phyloP scores from a whole-genome alignment of 305 asterid species.

The Rubia tinctorum region DNA sequence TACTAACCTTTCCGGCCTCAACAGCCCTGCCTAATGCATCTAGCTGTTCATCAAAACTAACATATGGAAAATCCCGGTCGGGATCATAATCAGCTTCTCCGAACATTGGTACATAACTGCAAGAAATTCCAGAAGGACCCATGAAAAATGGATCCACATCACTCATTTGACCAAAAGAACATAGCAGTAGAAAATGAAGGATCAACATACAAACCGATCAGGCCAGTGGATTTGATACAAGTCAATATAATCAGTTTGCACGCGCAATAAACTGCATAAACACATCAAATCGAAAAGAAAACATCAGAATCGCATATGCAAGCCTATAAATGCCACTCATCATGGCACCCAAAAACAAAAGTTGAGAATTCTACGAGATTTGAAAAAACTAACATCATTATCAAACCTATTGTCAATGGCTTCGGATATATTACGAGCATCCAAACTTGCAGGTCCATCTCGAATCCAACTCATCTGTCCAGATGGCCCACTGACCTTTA shows the following conservation, averaged over 20 bases:
- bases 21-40: conserved; percentile 67
- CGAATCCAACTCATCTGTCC: conserved; percentile 97
- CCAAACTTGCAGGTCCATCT: conserved; percentile 74
- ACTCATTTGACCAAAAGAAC: conserved; percentile 10
- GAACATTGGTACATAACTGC: conserved; percentile 94
- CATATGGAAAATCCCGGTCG: conserved; percentile 37
- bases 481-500: conserved; percentile 88
- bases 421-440: conserved; percentile 59
- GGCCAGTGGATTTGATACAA: conserved; percentile 99
- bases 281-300: conserved; percentile 18
- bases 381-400: conserved; percentile 6
- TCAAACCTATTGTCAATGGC: conserved; percentile 84
- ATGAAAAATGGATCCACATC: background rate
- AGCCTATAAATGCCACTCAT: conserved; percentile 1
- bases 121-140: conserved; percentile 22
- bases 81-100: conserved; percentile 86
- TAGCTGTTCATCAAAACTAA: conserved; percentile 75
- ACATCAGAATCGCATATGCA: background rate
- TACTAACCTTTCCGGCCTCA: conserved; percentile 80
- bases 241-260: conserved; percentile 71
- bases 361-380: background rate
- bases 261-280: conserved; percentile 64
- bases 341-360: background rate
- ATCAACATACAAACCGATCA: conserved; percentile 74
- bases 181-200: conserved; percentile 11